Evolutionary conservation across 192 early-diverging fungal genomes (phyloP).

Genomic region (Linderina pennispora): DNA sequence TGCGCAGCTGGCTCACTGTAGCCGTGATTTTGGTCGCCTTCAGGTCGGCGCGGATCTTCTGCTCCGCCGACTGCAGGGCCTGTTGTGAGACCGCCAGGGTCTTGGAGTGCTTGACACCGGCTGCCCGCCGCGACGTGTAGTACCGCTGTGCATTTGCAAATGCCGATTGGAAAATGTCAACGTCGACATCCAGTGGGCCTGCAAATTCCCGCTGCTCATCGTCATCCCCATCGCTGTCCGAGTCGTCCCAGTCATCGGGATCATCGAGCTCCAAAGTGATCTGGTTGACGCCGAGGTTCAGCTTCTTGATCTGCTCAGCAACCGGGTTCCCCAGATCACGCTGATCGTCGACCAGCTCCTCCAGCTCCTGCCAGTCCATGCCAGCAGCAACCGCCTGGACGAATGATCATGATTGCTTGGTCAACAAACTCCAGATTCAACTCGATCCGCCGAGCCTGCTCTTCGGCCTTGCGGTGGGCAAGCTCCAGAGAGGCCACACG

Average conservation of each 20-base stretch:
- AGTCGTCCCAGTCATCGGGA: slow-evolving; percentile 53
- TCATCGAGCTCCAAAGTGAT: slow-evolving; percentile 60
- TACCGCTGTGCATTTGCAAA: slow-evolving; percentile 86
- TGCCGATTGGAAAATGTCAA: slow-evolving; percentile 84
- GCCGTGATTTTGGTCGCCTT: slow-evolving; percentile 68
- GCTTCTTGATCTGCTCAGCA: slow-evolving; percentile 63
- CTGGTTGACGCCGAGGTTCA: slow-evolving; percentile 77
- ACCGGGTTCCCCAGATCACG: slow-evolving; percentile 70
- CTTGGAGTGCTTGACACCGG: slow-evolving; percentile 85
- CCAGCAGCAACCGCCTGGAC: slow-evolving; percentile 82
- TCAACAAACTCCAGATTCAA: slow-evolving; percentile 78
- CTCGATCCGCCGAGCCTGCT: slow-evolving; percentile 84
- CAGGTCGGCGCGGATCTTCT: slow-evolving; percentile 79
- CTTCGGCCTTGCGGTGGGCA: slow-evolving; percentile 60
- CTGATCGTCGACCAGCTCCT: slow-evolving; percentile 80
- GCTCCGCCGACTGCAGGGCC: slow-evolving; percentile 86
- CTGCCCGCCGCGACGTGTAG: slow-evolving; percentile 79
- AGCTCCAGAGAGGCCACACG: slow-evolving; percentile 73
- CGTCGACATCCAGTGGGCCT: slow-evolving; percentile 55
- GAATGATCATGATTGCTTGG: slow-evolving; percentile 77
- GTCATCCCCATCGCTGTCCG: slow-evolving; percentile 38
- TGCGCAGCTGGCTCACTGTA: slow-evolving; percentile 78
- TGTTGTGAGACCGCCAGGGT: slow-evolving; percentile 78
- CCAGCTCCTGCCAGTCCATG: slow-evolving; percentile 96
- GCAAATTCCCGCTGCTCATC: slow-evolving; percentile 34